phyloP scores from a whole-genome alignment of 768 basidiomycete species.

The Pisolithus microcarpus region DNA sequence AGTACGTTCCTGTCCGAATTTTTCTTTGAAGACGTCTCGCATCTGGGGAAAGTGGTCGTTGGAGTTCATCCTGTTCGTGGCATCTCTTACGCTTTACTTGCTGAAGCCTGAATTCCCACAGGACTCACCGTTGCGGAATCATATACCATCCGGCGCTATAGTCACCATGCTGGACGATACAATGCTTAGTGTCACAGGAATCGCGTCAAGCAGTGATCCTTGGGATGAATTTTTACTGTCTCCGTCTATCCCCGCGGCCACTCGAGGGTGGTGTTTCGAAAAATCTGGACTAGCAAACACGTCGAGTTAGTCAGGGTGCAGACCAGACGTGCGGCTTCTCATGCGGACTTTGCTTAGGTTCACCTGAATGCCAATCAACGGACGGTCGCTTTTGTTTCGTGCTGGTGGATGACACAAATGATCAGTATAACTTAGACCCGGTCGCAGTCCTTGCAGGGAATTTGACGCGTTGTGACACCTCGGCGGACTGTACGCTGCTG shows the following conservation, averaged over 20 bases:
- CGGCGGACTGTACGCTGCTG: slow-evolving; percentile 29
- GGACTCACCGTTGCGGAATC: slow-evolving; percentile 54
- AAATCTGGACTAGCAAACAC: slow-evolving; percentile 24
- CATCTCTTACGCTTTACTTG: neutral
- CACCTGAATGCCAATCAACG: slow-evolving; percentile 4
- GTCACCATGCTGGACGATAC: slow-evolving; percentile 64
- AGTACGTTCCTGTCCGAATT: slow-evolving; percentile 23
- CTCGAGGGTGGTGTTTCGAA: slow-evolving; percentile 59
- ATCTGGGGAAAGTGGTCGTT: slow-evolving; percentile 49
- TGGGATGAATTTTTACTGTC: slow-evolving; percentile 45
- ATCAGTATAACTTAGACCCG: slow-evolving; percentile 51
- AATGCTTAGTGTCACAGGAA: slow-evolving; percentile 28
- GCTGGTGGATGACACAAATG: slow-evolving; percentile 20
- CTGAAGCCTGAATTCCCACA: slow-evolving; percentile 21
- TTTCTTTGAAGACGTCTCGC: slow-evolving; percentile 47
- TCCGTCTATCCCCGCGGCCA: slow-evolving; percentile 1
- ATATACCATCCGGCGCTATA: slow-evolving; percentile 51
- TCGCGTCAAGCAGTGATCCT: slow-evolving; percentile 19
- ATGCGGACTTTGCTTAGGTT: neutral
- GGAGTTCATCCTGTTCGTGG: slow-evolving; percentile 45
- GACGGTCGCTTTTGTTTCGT: slow-evolving; percentile 38
- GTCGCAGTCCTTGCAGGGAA: slow-evolving; percentile 37
- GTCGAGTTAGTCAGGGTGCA: slow-evolving; percentile 8
- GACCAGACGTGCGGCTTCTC: neutral
- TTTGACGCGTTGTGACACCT: slow-evolving; percentile 34